A percentile compares a stretch with the other conserved stretches of the same genome.
These are phyloP conservation scores for Solanum habrochaites DNA, from an alignment of 257 asterid genomes.

Conservation along the genomic window DNA sequence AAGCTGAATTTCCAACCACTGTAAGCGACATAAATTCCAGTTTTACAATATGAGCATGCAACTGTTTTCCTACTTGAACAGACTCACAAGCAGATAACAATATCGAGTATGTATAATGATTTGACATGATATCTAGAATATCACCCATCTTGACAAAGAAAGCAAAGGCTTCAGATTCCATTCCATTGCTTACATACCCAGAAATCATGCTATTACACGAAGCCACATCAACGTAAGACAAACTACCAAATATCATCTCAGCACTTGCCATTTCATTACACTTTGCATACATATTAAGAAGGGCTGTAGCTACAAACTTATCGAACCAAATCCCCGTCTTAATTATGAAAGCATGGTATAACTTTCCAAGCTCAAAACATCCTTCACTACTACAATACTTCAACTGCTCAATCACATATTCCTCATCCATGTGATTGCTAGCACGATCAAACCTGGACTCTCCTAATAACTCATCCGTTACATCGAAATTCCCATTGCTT, in stretches of 20 bases:
- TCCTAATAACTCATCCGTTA: not conserved
- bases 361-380: slow-evolving; percentile 3
- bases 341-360: not conserved
- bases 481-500: not conserved
- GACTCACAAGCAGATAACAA: slow-evolving; percentile 5
- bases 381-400: slow-evolving; percentile 2
- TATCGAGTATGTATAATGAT: slow-evolving; percentile 9
- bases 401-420: not conserved
- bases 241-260: not conserved
- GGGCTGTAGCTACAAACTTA: slow-evolving; percentile 10
- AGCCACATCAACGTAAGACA: slow-evolving; percentile 3
- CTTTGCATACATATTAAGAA: slow-evolving; percentile 9
- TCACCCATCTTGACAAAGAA: not conserved
- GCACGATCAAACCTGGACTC: not conserved
- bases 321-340: slow-evolving; percentile 5
- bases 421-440: not conserved
- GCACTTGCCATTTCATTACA: slow-evolving; percentile 1
- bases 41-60: slow-evolving; percentile 12
- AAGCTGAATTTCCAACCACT: slow-evolving; percentile 11
- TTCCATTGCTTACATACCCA: slow-evolving; percentile 7
- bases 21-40: not conserved
- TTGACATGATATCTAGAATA: slow-evolving; percentile 2
- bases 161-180: not conserved
- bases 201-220: slow-evolving; percentile 11
- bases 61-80: slow-evolving; percentile 11